Base-by-base conservation (phyloP, 441 rosid genomes). In the Erodium trifolium region DNA sequence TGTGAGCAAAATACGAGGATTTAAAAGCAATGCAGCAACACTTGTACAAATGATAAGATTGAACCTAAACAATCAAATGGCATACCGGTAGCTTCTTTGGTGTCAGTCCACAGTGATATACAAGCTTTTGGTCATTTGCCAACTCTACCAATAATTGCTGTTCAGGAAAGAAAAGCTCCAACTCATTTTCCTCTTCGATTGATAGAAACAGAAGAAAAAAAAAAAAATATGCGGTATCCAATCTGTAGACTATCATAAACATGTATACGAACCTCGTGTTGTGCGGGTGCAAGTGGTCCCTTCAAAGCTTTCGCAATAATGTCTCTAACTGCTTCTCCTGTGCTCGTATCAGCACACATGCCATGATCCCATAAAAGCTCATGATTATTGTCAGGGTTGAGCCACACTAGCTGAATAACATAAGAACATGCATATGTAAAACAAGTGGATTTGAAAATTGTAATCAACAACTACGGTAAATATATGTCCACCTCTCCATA, bases 281-380 rank as follows among this genome's bases (percentile, higher is more conserved):
- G 92, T 23, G 86, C 70, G 65, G 96, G 99, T 35, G 86, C 85
- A 66, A 94, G 84, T 66, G 96, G 80, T 71, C 89, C 93, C 88
- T 87, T 89, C 72, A 88, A 76, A 73, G 96, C 97, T 83, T 91
- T 89, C 60, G 84, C 83, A 82, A 94, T 90, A 73, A 89, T 79
- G 83, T 88, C 96, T 77, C 88, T 88, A 47, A 94, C 88, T 14
- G 91, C 90, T 31, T 91, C 91, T 57, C 96, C 96, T 79, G 88
- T 86, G 83, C 97, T 90, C 13, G 96, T 92, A 86, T 94, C 97
- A 68, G 97, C 99, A 84, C 97, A 94, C 97, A 94, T 94, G 66
- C 93, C 88, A 69, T 86, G 86, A 72, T 94, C 97, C 99, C 99
- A 94, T 67, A 87, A 75, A 78, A 94, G 97, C 85, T 94, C 99